Evolutionary conservation across 2,329 filamentous ascomycete genomes (phyloP).

Genomic region (Pyrenophora tritici-repentis): DNA sequence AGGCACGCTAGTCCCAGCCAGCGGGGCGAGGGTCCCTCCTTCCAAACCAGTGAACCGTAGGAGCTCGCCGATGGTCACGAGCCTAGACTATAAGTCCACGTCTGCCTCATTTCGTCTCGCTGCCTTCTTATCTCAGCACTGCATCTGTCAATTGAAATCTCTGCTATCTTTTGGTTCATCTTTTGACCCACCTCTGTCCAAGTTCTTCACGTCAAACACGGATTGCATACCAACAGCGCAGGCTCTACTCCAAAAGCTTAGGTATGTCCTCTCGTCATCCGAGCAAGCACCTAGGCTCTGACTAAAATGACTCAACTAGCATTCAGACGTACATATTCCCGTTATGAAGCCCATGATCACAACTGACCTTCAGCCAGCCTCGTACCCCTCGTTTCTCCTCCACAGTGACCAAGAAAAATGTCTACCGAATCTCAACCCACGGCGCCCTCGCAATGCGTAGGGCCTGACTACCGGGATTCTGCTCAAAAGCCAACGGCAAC

Average conservation of each 20-base stretch:
- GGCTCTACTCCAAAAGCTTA: background rate
- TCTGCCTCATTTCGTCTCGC: conserved; percentile 23
- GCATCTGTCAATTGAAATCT: conserved; percentile 18
- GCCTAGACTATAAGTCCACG: conserved; percentile 29
- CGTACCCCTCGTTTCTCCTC: conserved; percentile 5
- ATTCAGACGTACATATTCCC: background rate
- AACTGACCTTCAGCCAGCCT: conserved; percentile 10
- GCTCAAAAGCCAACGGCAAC: conserved; percentile 84
- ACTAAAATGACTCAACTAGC: background rate
- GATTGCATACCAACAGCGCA: conserved; percentile 9
- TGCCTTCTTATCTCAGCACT: conserved; percentile 24
- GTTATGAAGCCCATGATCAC: background rate
- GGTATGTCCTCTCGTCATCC: conserved; percentile 3
- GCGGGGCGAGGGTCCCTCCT: conserved; percentile 29
- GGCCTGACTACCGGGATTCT: conserved; percentile 76
- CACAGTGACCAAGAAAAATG: conserved; percentile 23
- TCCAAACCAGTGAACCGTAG: conserved; percentile 23
- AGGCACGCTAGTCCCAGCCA: conserved; percentile 24
- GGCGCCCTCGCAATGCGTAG: conserved; percentile 66
- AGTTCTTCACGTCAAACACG: conserved; percentile 10
- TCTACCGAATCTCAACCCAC: conserved; percentile 33
- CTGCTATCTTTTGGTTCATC: conserved; percentile 14
- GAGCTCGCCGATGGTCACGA: conserved; percentile 45
- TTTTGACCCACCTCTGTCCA: conserved; percentile 18
- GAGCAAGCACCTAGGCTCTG: background rate